phyloP scores from a whole-genome alignment of 495 filamentous ascomycete species.

The Pyrenula aspistea region DNA sequence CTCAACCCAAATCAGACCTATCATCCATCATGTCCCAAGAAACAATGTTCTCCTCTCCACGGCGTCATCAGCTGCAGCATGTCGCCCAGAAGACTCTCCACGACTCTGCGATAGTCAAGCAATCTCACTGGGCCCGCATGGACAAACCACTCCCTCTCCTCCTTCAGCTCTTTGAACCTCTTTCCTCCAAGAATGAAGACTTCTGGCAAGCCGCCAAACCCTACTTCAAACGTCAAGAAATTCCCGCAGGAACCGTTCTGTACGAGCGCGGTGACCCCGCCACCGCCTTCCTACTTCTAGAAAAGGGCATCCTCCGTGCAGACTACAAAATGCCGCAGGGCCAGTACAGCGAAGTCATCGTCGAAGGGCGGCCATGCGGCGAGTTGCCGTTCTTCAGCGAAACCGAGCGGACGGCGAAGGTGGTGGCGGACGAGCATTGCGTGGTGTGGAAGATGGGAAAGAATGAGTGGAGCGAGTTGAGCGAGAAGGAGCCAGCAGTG shows the following conservation, averaged over 20 bases:
- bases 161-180: conserved; percentile 79
- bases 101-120: conserved; percentile 27
- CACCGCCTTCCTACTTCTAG: conserved; percentile 81
- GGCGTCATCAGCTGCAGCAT: conserved; percentile 61
- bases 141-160: conserved; percentile 83
- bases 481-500: conserved; percentile 57
- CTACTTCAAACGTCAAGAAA: conserved; percentile 59
- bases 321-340: conserved; percentile 89
- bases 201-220: conserved; percentile 76
- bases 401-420: conserved; percentile 75
- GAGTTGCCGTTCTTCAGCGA: conserved; percentile 93
- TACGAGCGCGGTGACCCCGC: conserved; percentile 61
- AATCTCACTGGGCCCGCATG: conserved; percentile 63
- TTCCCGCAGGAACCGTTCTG: conserved; percentile 54
- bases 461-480: conserved; percentile 57
- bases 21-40: conserved; percentile 17
- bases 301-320: conserved; percentile 74
- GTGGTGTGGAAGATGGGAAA: conserved; percentile 70
- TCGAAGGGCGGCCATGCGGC: conserved; percentile 88
- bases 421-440: conserved; percentile 66
- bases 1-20: conserved; percentile 13
- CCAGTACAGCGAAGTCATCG: conserved; percentile 77
- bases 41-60: conserved; percentile 59
- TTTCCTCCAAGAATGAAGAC: conserved; percentile 69
- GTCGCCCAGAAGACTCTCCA: conserved; percentile 64